Conservation (phyloP, 2,329 filamentous ascomycete species). For the Fusarium aywerte region DNA sequence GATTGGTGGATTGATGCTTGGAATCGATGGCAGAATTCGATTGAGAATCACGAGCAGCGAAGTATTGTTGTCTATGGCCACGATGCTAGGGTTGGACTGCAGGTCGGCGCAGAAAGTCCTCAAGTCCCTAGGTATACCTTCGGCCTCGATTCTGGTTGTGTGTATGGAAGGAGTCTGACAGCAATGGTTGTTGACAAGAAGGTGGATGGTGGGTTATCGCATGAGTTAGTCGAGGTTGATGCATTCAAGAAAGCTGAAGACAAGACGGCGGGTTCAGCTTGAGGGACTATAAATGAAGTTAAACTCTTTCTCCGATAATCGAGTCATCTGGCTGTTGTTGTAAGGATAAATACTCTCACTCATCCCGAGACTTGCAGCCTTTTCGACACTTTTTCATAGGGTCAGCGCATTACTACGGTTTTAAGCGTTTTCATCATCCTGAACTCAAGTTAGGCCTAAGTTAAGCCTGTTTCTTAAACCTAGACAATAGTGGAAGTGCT, state of each 20-base stretch:
- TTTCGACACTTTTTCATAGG: too few relatives aligned
- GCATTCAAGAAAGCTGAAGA: not conserved
- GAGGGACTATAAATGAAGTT: accelerated
- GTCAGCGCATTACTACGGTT: too few relatives aligned
- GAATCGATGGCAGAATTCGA: conserved; percentile 33
- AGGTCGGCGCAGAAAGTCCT: conserved; percentile 42
- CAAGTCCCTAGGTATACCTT: conserved; percentile 69
- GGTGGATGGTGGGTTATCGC: not conserved
- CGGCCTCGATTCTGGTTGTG: conserved; percentile 84
- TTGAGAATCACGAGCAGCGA: conserved; percentile 43
- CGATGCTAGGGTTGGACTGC: conserved; percentile 75
- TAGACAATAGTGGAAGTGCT: too few relatives aligned
- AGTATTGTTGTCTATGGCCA: conserved; percentile 85
- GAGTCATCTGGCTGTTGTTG: not conserved
- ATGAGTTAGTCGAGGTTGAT: conserved; percentile 31
- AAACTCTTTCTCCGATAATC: not conserved
- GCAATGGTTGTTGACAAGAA: conserved; percentile 24
- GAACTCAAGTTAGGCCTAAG: too few relatives aligned
- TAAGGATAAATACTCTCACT: not conserved
- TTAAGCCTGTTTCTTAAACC: too few relatives aligned
- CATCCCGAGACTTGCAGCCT: too few relatives aligned
- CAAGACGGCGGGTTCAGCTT: not conserved
- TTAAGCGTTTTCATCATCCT: too few relatives aligned
- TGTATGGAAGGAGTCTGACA: conserved; percentile 62
- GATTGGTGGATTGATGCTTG: conserved; percentile 36